A percentile compares a stretch with the other conserved stretches of the same genome.
Evolutionary conservation across 805 yeast species (phyloP).

Genomic region (Debaryomyces hansenii): DNA sequence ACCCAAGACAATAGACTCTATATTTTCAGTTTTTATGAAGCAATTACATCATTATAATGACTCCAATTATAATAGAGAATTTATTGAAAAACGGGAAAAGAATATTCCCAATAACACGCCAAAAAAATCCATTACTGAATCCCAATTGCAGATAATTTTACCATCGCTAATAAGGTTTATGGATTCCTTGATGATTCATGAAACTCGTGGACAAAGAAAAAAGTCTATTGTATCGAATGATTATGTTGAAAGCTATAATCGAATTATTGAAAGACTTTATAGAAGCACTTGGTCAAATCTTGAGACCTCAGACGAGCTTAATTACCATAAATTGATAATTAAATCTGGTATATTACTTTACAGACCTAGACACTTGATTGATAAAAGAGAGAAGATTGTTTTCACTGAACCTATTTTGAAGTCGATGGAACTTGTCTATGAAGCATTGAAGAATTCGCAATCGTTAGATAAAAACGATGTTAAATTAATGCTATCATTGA

Average conservation of each 20-base stretch:
- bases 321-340: slow-evolving; percentile 25
- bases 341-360: slow-evolving; percentile 29
- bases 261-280: slow-evolving; percentile 23
- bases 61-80: slow-evolving; percentile 21
- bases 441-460: slow-evolving; percentile 14
- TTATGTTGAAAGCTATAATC: slow-evolving; percentile 23
- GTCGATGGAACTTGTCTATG: slow-evolving; percentile 26
- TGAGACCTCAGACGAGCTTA: slow-evolving; percentile 11
- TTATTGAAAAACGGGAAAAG: slow-evolving; percentile 10
- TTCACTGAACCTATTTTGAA: slow-evolving; percentile 16
- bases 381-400: slow-evolving; percentile 15
- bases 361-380: slow-evolving; percentile 22
- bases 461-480: slow-evolving; percentile 15
- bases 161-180: slow-evolving; percentile 22
- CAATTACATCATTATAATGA: slow-evolving; percentile 30
- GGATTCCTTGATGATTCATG: slow-evolving; percentile 17
- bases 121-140: slow-evolving; percentile 20
- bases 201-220: slow-evolving; percentile 4
- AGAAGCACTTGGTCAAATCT: slow-evolving; percentile 23
- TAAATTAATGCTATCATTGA: slow-evolving; percentile 18
- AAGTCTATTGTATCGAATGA: slow-evolving; percentile 17
- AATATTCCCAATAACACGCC: slow-evolving; percentile 23
- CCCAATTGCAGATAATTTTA: slow-evolving; percentile 23
- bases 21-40: slow-evolving; percentile 28
- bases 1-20: slow-evolving; percentile 26